A percentile compares a stretch with the other conserved stretches of the same genome.
These are phyloP conservation scores for Diaporthe capsici DNA, from an alignment of 2,329 filamentous ascomycete species.

Conservation along the genomic window DNA sequence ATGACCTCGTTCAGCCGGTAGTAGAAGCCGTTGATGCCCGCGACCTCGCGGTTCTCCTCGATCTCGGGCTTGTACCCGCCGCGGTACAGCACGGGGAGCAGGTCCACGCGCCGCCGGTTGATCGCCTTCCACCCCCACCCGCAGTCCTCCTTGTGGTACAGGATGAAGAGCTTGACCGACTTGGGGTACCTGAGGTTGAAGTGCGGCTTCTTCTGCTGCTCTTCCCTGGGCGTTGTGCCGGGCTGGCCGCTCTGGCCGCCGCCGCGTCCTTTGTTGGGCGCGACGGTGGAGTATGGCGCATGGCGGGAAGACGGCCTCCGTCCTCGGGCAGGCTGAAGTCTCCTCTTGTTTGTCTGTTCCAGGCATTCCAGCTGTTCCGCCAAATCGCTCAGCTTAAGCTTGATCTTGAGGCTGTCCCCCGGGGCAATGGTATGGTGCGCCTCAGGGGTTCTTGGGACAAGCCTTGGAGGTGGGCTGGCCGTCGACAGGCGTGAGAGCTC, in stretches of 20 bases:
- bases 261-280: background rate
- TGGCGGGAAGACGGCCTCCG: constrained; percentile 32
- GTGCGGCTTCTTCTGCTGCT: constrained; percentile 36
- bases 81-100: constrained; percentile 38
- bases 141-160: constrained; percentile 41
- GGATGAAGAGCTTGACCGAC: constrained; percentile 40
- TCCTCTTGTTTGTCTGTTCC: background rate
- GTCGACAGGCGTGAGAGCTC: constrained; percentile 36
- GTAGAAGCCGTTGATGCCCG: constrained; percentile 40
- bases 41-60: constrained; percentile 39
- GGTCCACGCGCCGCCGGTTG: constrained; percentile 35
- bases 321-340: background rate
- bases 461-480: constrained; percentile 22
- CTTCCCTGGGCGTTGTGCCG: background rate
- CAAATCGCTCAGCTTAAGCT: background rate
- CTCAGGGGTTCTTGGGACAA: constrained; percentile 22
- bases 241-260: background rate
- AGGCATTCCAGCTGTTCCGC: background rate
- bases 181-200: constrained; percentile 42
- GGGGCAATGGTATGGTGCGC: background rate
- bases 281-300: constrained; percentile 12
- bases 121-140: constrained; percentile 40
- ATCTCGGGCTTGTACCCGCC: constrained; percentile 39
- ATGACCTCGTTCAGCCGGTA: constrained; percentile 43
- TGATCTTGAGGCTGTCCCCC: constrained; percentile 4